A percentile compares a stretch with the other conserved stretches of the same genome.
Evolutionary conservation across 1,139 yeast species (phyloP).

Genomic region (Sugiyamaella pinicola): DNA sequence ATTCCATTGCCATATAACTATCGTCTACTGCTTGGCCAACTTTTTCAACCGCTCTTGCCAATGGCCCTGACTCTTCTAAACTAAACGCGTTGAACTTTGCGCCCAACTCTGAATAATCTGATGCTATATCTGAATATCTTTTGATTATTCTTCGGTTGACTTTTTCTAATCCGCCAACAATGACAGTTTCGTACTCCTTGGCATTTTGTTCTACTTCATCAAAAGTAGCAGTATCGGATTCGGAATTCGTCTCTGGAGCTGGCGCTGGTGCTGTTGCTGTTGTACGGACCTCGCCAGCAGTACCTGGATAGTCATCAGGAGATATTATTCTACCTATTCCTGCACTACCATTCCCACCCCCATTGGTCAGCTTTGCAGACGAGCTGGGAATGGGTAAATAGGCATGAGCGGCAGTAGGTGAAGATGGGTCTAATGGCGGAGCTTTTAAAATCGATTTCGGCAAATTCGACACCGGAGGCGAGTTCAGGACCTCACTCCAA

Average conservation of each 20-base stretch:
- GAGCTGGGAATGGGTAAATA: conserved; percentile 63
- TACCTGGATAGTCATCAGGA: no score
- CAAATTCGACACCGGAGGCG: conserved; percentile 59
- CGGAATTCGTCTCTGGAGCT: conserved; percentile 23
- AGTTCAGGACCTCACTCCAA: conserved; percentile 60
- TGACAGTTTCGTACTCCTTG: conserved; percentile 57
- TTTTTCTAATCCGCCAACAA: conserved; percentile 61
- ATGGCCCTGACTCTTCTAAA: conserved; percentile 53
- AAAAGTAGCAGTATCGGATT: conserved; percentile 45
- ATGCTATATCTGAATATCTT: conserved; percentile 62
- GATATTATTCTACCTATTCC: conserved; percentile 21
- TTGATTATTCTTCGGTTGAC: conserved; percentile 66
- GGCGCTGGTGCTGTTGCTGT: background rate
- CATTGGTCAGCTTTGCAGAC: conserved; percentile 41
- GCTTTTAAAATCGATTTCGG: conserved; percentile 57
- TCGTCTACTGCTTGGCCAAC: conserved; percentile 83
- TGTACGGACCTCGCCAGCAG: background rate
- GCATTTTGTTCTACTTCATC: conserved; percentile 52
- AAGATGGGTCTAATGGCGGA: conserved; percentile 57
- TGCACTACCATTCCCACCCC: conserved; percentile 20
- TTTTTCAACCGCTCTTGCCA: conserved; percentile 62
- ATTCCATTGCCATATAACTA: conserved; percentile 64
- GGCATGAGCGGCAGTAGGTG: conserved; percentile 59
- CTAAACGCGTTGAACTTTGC: conserved; percentile 74
- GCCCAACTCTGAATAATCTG: conserved; percentile 71